Conservation (phyloP, 768 basidiomycete genomes). For the Termitomyces sp. region DNA sequence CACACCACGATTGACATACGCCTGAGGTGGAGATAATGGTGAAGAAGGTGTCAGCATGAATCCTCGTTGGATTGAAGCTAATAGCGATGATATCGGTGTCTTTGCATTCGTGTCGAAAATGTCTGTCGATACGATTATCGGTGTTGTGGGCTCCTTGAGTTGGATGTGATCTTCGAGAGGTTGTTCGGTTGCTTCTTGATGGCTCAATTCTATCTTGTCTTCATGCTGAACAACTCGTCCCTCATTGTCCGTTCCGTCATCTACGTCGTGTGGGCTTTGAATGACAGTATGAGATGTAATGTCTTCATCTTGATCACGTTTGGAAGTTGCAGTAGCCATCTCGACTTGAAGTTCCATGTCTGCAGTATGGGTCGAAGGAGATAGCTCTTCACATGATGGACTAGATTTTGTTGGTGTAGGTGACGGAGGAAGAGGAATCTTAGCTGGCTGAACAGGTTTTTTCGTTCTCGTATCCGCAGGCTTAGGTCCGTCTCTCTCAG, state of each 20-base stretch:
- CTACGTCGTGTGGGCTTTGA: background rate
- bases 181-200: background rate
- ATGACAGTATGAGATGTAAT: background rate
- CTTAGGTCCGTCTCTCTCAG: background rate
- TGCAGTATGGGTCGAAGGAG: background rate
- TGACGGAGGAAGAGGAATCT: slow-evolving; percentile 32
- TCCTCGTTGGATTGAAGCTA: slow-evolving; percentile 59
- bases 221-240: background rate
- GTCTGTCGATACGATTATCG: slow-evolving; percentile 1
- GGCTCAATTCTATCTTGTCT: background rate
- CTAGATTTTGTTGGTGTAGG: slow-evolving; percentile 22
- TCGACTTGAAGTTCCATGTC: background rate
- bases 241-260: background rate
- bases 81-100: slow-evolving; percentile 64
- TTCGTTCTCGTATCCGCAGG: slow-evolving; percentile 1
- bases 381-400: background rate
- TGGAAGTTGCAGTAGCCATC: background rate
- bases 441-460: slow-evolving; percentile 23
- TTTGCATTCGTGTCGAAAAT: slow-evolving; percentile 17
- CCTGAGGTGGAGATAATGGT: slow-evolving; percentile 53
- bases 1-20: slow-evolving; percentile 24
- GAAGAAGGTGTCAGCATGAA: slow-evolving; percentile 63
- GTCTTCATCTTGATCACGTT: background rate
- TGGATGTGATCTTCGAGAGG: background rate
- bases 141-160: slow-evolving; percentile 1